Base-by-base conservation (phyloP, 192 early-diverging fungal genomes). In the Powellomyces hirtus region DNA sequence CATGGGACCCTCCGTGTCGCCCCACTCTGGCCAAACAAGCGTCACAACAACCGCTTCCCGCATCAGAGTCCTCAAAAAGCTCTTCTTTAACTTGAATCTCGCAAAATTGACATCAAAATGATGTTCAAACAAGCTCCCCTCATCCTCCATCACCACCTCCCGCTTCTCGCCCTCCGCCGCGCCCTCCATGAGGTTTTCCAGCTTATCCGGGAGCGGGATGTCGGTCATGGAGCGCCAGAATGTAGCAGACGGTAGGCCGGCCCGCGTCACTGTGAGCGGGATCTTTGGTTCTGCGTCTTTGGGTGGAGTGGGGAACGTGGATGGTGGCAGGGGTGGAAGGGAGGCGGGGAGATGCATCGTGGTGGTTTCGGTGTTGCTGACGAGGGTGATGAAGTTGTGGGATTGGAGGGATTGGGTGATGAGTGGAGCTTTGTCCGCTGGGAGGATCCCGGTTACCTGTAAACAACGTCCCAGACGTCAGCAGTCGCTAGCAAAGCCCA, bases 111-210 rank as follows among this genome's bases (percentile, higher is more conserved):
- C 26, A 2, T 58, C 56, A 58, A 58, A 31, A 58, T 58, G 56
- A 31, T 58, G 56, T n/a, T 58, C 56, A 58, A 58, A 58, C 64
- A 66, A 26, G n/a, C 37, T 18, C 1, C 72, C 72, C 26, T 67
- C 56, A 24, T 73, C 72, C 52, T 73, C 72, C 33, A 75, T 76
- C 10, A 76, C 64, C 26, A 58, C 56, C n/a, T 58, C 27, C 7
- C 31, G 30, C 2, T 20, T 18, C 30, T 31, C 30, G 56, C 6
- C 22, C 11, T 5, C 10, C 22, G 8, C 26, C 1, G 56, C 30
- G 0, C 22, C 7, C n/a, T 58, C 56, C 56, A 58, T 58, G 20
- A 58, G 56, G 27, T 31, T 20, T 18, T n/a, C 56, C n/a, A 58
- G 36, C 22, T 24, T n/a, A 8, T 24, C 30, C 7, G 56, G 56